Conservation (phyloP, 2,329 filamentous ascomycete species). For the Aspergillus pseudotamarii region DNA sequence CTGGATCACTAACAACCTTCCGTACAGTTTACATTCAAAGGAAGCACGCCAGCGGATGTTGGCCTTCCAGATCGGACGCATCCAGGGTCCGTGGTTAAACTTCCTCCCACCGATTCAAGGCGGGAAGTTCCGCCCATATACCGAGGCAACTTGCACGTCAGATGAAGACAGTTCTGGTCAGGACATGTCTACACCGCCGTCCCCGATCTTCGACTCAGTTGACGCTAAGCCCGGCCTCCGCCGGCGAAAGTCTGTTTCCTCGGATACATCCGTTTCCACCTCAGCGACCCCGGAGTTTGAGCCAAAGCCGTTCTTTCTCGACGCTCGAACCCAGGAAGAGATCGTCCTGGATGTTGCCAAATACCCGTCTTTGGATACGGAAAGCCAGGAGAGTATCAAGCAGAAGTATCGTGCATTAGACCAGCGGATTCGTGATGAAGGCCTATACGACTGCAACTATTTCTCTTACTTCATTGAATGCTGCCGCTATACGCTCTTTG, state of each 20-base stretch:
- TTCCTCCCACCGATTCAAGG: conserved; percentile 91
- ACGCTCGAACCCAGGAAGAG: conserved; percentile 72
- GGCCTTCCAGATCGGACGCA: conserved; percentile 78
- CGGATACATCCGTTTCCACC: conserved; percentile 34
- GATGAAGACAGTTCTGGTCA: conserved; percentile 53
- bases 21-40: conserved; percentile 73
- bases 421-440: conserved; percentile 69
- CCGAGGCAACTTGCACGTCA: conserved; percentile 47
- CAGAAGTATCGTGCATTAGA: conserved; percentile 80
- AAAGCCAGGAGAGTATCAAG: conserved; percentile 75
- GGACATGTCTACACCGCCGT: conserved; percentile 58
- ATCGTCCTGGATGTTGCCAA: conserved; percentile 74
- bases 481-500: conserved; percentile 71
- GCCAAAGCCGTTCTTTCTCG: conserved; percentile 64
- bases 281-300: conserved; percentile 29
- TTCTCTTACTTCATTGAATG: conserved; percentile 75
- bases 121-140: conserved; percentile 68
- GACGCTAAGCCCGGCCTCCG: conserved; percentile 43
- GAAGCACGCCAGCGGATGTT: conserved; percentile 77
- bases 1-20: not conserved
- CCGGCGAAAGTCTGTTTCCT: conserved; percentile 37
- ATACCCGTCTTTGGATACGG: conserved; percentile 76
- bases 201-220: conserved; percentile 61
- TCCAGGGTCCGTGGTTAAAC: conserved; percentile 82
- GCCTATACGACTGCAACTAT: conserved; percentile 85